Base-by-base conservation (phyloP, 2,329 filamentous ascomycete genomes). In the Colletotrichum coccodes region DNA sequence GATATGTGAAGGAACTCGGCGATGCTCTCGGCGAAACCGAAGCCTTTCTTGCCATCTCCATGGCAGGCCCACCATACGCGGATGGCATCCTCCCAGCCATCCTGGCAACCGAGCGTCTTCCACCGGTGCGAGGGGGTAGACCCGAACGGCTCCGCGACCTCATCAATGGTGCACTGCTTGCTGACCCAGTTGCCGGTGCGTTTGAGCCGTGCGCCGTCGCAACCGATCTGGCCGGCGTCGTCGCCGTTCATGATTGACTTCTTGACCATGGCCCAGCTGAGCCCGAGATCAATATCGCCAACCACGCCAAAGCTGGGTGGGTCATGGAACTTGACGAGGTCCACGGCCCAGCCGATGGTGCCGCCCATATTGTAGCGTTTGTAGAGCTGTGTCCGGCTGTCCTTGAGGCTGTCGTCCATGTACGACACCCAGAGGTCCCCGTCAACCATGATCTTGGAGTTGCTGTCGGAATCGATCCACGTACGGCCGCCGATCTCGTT, bases 311-410 rank as follows among this genome's bases (percentile, higher is more conserved):
- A 34, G 9, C 40, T 46, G 14, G 36, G 47, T 3, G 47, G 47
- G 7, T 62, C 32, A 47, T 54, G 50, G 23, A 62, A 62, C 26
- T 46, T 53, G n/a, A 53, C 57, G 7, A 78, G 64, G 6, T 78
- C 77, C 30, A 78, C 58, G 6, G 77, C 77, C 77, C 77, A 78
- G 52, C 78, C 76, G 9, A 75, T 71, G 3, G 73, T 76, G 53
- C 77, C 77, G 14, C 70, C 75, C 69, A 78, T 77, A 26, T 76
- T 75, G 16, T 75, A 47, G 0, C 68, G 23, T 18, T 74, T 71
- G 3, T 70, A 71, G 52, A 70, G 70, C 3, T 64, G 58, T 0
- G 64, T 72, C 2, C 77, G 74, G 28, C 46, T 70, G 12, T 64
- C 32, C 68, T 77, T 77, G 2, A 73, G 76, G 4, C 44, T 60